Conservation (phyloP, 371 early-diverging fungal species). For the Haplosporangium sp. region DNA sequence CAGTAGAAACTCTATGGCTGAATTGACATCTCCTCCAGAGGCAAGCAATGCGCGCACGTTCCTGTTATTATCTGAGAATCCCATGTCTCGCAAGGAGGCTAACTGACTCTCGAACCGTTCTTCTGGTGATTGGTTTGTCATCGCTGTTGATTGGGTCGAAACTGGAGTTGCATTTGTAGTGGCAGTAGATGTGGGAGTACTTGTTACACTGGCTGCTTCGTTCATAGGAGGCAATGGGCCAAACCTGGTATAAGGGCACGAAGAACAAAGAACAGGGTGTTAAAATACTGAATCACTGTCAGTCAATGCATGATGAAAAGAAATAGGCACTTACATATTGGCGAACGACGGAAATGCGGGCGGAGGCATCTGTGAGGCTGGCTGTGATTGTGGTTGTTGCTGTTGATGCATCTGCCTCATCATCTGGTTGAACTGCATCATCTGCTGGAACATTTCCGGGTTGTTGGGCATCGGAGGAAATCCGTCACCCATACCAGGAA, state of each 20-base stretch:
- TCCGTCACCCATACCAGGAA: slow-evolving; percentile 22
- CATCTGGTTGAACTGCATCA: slow-evolving; percentile 56
- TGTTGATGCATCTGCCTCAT: slow-evolving; percentile 56
- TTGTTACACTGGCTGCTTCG: slow-evolving; percentile 5
- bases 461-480: slow-evolving; percentile 38
- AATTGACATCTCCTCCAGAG: slow-evolving; percentile 81
- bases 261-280: not conserved
- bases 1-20: slow-evolving; percentile 69
- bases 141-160: slow-evolving; percentile 7
- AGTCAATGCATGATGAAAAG: not conserved
- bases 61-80: slow-evolving; percentile 78
- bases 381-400: slow-evolving; percentile 22
- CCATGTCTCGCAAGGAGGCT: slow-evolving; percentile 84
- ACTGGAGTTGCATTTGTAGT: not conserved
- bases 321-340: slow-evolving; percentile 29
- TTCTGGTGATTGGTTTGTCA: slow-evolving; percentile 63
- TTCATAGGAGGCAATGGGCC: slow-evolving; percentile 23
- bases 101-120: slow-evolving; percentile 78
- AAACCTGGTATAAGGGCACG: slow-evolving; percentile 10
- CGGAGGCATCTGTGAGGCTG: slow-evolving; percentile 19
- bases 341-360: slow-evolving; percentile 20
- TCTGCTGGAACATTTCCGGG: slow-evolving; percentile 53
- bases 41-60: slow-evolving; percentile 81
- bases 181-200: slow-evolving; percentile 8
- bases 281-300: not conserved